These are phyloP conservation scores for Solanum hybrid DNA, from an alignment of 305 asterid genomes.

Conservation along the genomic window DNA sequence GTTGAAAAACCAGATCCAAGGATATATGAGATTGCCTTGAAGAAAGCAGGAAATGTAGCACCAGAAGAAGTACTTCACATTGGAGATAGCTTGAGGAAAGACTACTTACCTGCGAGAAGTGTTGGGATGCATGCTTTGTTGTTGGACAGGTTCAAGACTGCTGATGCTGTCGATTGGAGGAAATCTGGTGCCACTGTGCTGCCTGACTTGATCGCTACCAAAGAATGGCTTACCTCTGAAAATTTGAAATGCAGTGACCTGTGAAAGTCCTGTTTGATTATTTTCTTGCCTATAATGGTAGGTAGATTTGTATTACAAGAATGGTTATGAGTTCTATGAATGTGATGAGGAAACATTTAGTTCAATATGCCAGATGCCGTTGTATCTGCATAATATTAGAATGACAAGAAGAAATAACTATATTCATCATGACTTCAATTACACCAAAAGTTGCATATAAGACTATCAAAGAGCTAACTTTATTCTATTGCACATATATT, in stretches of 20 bases:
- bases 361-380: not conserved
- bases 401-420: not conserved
- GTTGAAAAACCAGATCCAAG: conserved; percentile 65
- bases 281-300: not conserved
- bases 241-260: conserved; percentile 3
- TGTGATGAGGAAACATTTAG: not conserved
- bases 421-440: not conserved
- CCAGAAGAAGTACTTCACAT: conserved; percentile 81
- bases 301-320: not conserved
- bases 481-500: not conserved
- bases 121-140: conserved; percentile 78
- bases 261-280: not conserved
- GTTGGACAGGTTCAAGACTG: conserved; percentile 70
- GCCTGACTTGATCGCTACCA: conserved; percentile 66
- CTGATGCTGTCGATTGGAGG: conserved; percentile 75
- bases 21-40: conserved; percentile 53
- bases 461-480: not conserved
- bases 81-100: conserved; percentile 90
- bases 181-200: conserved; percentile 76
- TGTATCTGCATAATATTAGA: not conserved
- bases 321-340: not conserved
- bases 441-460: not conserved
- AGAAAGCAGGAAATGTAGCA: conserved; percentile 60
- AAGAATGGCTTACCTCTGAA: conserved; percentile 61
- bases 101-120: conserved; percentile 67